These are phyloP conservation scores for Clarkia xantiana DNA, from an alignment of 345 rosid species.

Conservation along the genomic window DNA sequence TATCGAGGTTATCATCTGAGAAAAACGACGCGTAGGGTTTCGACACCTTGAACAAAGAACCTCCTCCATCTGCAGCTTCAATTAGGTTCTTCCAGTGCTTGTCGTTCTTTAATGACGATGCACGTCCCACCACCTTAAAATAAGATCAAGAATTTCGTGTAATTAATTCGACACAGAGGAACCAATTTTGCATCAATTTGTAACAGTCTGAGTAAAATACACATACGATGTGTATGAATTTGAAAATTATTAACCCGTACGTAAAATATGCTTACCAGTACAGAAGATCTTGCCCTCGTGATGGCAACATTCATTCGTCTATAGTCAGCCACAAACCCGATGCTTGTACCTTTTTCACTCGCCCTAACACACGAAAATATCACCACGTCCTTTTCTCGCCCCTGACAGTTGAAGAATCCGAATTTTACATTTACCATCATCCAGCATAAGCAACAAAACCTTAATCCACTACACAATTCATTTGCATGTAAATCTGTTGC, in stretches of 20 bases:
- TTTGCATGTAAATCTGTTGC: no score
- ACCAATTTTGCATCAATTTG: no score
- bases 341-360: slow-evolving; percentile 33
- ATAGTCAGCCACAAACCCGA: slow-evolving; percentile 76
- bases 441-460: not conserved
- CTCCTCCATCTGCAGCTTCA: slow-evolving; percentile 58
- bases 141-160: no score
- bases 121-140: slow-evolving; percentile 88
- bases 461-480: no score
- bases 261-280: slow-evolving; percentile 43
- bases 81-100: slow-evolving; percentile 73
- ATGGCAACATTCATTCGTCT: slow-evolving; percentile 95
- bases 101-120: no score
- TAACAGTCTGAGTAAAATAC: no score
- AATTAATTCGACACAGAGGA: no score
- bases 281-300: slow-evolving; percentile 83
- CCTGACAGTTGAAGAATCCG: slow-evolving; percentile 28
- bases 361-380: slow-evolving; percentile 95
- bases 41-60: slow-evolving; percentile 53
- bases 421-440: not conserved
- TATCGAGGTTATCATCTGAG: slow-evolving; percentile 42
- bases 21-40: slow-evolving; percentile 60
- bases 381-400: slow-evolving; percentile 89
- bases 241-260: not conserved
- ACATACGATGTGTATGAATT: no score